These are phyloP conservation scores for Linderniella brevidens DNA, from an alignment of 257 asterid genomes.

Conservation along the genomic window DNA sequence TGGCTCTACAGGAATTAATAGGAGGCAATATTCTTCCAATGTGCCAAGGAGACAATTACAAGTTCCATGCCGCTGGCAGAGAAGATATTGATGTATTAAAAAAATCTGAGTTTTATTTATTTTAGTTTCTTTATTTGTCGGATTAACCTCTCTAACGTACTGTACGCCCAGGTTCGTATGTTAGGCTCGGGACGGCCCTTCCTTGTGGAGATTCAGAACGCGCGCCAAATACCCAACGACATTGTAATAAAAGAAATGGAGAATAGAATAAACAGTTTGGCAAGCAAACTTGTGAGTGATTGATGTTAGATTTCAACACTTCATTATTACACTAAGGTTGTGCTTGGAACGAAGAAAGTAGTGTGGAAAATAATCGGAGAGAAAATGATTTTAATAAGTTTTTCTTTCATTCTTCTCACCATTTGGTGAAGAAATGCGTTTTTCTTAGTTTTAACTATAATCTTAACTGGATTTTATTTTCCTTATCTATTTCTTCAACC, in stretches of 20 bases:
- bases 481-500: too few species aligned
- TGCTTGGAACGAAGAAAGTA: too few species aligned
- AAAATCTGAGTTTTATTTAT: neutral
- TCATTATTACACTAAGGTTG: neutral
- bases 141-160: conserved; percentile 1
- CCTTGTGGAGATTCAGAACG: conserved; percentile 77
- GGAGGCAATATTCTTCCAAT: conserved; percentile 75
- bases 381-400: too few species aligned
- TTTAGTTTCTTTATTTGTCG: neutral
- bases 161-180: conserved; percentile 66
- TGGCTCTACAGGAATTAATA: conserved; percentile 57
- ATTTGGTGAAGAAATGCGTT: too few species aligned
- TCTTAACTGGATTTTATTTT: too few species aligned
- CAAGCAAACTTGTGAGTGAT: conserved; percentile 44
- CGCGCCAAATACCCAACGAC: conserved; percentile 56
- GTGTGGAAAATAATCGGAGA: too few species aligned
- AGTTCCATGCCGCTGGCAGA: conserved; percentile 98
- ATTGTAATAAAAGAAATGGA: conserved; percentile 56
- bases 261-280: conserved; percentile 50
- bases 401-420: too few species aligned
- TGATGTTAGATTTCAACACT: neutral
- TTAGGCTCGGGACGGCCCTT: conserved; percentile 94
- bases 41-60: conserved; percentile 65
- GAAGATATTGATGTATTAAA: conserved; percentile 86
- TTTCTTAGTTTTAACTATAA: too few species aligned